Evolutionary conservation across 2,329 filamentous ascomycete genomes (phyloP).

Genomic region (Didymellaceae sp.): DNA sequence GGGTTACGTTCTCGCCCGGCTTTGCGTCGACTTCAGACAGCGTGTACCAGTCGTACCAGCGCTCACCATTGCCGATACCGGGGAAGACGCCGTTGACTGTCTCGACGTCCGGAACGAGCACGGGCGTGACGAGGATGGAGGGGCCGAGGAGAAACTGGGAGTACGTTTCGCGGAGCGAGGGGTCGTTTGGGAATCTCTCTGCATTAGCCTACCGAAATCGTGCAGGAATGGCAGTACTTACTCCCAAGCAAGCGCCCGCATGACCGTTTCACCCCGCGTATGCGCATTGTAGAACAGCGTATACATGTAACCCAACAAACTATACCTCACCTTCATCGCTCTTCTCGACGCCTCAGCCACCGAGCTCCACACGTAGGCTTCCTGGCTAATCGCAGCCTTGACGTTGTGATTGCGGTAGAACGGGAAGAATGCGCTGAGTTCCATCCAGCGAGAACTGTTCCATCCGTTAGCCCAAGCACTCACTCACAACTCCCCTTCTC

Average conservation of each 20-base stretch:
- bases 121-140: conserved; percentile 69
- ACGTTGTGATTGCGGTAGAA: conserved; percentile 78
- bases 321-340: conserved; percentile 72
- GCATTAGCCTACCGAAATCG: neutral
- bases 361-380: conserved; percentile 71
- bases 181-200: conserved; percentile 66
- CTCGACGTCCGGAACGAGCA: conserved; percentile 65
- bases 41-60: conserved; percentile 81
- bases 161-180: conserved; percentile 65
- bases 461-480: no score
- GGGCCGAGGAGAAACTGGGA: conserved; percentile 73
- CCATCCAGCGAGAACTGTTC: conserved; percentile 75
- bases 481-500: no score
- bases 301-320: conserved; percentile 74
- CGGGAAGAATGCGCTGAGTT: conserved; percentile 73
- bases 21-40: conserved; percentile 59
- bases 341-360: conserved; percentile 66
- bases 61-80: conserved; percentile 61
- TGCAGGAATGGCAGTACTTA: neutral
- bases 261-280: conserved; percentile 69
- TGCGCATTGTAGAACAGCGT: conserved; percentile 71
- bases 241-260: conserved; percentile 74
- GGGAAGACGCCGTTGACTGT: conserved; percentile 72
- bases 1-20: conserved; percentile 62
- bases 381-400: conserved; percentile 65